Conservation (phyloP, 2,329 filamentous ascomycete genomes). For the Aspergillus tanneri region DNA sequence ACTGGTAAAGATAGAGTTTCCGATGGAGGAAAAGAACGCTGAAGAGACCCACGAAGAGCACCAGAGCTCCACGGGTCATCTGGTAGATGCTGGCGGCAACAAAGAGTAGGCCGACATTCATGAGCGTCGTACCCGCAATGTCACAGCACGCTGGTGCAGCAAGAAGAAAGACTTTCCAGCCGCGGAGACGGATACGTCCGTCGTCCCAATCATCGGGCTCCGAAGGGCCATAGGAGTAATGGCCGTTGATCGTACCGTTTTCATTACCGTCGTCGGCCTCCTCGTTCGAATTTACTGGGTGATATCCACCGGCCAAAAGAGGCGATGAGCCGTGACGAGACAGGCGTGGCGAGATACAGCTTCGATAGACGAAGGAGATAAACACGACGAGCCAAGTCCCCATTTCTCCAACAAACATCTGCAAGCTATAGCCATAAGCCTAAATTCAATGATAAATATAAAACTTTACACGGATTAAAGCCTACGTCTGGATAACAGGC, state of each 20-base stretch:
- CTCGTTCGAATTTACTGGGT: conserved; percentile 58
- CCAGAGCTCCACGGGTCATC: conserved; percentile 93
- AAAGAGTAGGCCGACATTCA: conserved; percentile 93
- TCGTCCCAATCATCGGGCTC: conserved; percentile 58
- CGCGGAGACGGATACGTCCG: conserved; percentile 61
- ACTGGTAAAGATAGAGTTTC: conserved; percentile 82
- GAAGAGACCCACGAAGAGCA: conserved; percentile 93
- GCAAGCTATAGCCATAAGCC: conserved; percentile 50
- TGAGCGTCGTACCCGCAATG: conserved; percentile 90
- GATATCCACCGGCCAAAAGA: conserved; percentile 59
- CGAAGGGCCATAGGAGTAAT: conserved; percentile 47
- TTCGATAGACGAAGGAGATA: conserved; percentile 64
- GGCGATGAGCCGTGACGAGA: conserved; percentile 39
- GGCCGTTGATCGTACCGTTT: conserved; percentile 45
- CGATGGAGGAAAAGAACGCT: conserved; percentile 86
- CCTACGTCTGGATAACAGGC: conserved; percentile 84
- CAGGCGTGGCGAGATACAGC: conserved; percentile 47
- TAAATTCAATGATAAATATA: neutral
- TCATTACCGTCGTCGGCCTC: conserved; percentile 48
- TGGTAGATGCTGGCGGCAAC: conserved; percentile 97
- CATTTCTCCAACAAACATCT: conserved; percentile 98
- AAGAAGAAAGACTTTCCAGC: conserved; percentile 70
- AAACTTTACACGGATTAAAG: neutral
- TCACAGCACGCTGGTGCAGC: conserved; percentile 88
- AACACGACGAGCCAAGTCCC: conserved; percentile 92